Evolutionary conservation across 352 stramenopile genomes (phyloP).

Genomic region (Globisporangium middletonii): DNA sequence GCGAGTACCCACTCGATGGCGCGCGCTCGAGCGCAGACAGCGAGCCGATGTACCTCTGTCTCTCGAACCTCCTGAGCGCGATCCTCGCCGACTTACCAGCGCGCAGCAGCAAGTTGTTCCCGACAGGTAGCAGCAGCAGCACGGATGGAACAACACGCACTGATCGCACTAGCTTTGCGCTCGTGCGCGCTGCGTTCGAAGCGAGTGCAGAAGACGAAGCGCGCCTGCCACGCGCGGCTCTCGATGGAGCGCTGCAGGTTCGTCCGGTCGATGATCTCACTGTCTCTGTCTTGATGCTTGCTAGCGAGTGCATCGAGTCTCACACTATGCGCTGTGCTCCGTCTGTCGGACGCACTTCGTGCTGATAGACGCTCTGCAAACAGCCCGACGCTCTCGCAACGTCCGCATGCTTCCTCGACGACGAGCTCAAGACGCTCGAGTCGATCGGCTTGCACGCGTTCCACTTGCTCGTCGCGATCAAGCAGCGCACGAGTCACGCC

Average conservation of each 20-base stretch:
- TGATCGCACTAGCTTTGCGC: slow-evolving; percentile 8
- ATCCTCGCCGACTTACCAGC: slow-evolving; percentile 48
- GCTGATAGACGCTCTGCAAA: neutral
- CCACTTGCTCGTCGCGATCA: slow-evolving; percentile 46
- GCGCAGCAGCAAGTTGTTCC: slow-evolving; percentile 46
- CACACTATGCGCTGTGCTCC: slow-evolving; percentile 5
- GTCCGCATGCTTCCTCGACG: slow-evolving; percentile 44
- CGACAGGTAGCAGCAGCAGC: slow-evolving; percentile 8
- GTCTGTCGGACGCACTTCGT: too few relatives aligned
- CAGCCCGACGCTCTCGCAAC: neutral
- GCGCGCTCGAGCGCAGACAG: slow-evolving; percentile 9
- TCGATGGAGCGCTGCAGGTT: slow-evolving; percentile 34
- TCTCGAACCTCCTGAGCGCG: slow-evolving; percentile 65
- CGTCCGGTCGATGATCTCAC: neutral
- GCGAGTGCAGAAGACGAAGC: slow-evolving; percentile 21
- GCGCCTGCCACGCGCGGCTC: slow-evolving; percentile 15
- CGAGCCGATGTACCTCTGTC: slow-evolving; percentile 30
- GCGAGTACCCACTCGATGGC: slow-evolving; percentile 33
- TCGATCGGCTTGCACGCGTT: slow-evolving; percentile 49
- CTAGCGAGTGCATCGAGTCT: neutral
- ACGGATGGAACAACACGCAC: neutral
- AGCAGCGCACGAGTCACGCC: slow-evolving; percentile 26
- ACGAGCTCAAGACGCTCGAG: slow-evolving; percentile 38
- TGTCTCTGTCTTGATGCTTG: neutral
- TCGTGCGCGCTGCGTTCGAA: slow-evolving; percentile 16